Base-by-base conservation (phyloP, 345 rosid species). In the Citrus trifoliata region DNA sequence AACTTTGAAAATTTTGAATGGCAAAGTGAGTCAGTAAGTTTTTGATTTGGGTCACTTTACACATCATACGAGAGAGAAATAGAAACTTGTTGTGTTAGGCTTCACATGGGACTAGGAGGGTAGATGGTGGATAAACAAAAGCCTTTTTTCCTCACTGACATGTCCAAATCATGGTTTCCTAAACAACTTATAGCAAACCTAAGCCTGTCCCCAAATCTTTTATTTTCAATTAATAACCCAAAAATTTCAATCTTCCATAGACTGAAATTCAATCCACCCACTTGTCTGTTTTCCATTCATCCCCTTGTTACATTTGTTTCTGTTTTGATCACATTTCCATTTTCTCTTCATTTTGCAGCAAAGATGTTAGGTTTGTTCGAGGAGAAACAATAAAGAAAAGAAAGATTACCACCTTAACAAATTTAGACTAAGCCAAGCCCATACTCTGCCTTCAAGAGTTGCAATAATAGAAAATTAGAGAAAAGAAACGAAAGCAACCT, bases 141-240 rank as follows among this genome's bases (percentile, higher is more conserved):
- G 28, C 74, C 78, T 66, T 59, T 73, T n/a, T 74, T n/a, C 35
- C 68, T 70, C 40, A 70, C 71, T 75, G 83, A 78, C 86, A 78
- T 76, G 81, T 83, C 79, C 81, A 81, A 73, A 70, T 83, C 83
- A 76, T 69, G 83, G 73, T 79, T 83, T 76, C 75, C 73, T 73
- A 76, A 79, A 79, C 79, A 83, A 80, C 79, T 81, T 81, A 79
- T 78, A 33, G 12, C 73, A 76, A 74, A 67, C 76, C 83, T 74
- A 66, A 76, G 78, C 78, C 30, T 83, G 88, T 81, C 82, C 77
- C 79, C 76, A 5, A 32, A 28, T 30, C 70, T 53, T 51, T 51
- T 8, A 40, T 77, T 81, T 70, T 72, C 76, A 66, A 55, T 67
- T 48, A 40, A 61, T 67, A 37, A 37, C 75, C 79, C 63, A 40